Evolutionary conservation across 148 eudicot genomes (phyloP), one percentile per base, ranked within the genome.

Genomic region (Nyssa sinensis): DNA sequence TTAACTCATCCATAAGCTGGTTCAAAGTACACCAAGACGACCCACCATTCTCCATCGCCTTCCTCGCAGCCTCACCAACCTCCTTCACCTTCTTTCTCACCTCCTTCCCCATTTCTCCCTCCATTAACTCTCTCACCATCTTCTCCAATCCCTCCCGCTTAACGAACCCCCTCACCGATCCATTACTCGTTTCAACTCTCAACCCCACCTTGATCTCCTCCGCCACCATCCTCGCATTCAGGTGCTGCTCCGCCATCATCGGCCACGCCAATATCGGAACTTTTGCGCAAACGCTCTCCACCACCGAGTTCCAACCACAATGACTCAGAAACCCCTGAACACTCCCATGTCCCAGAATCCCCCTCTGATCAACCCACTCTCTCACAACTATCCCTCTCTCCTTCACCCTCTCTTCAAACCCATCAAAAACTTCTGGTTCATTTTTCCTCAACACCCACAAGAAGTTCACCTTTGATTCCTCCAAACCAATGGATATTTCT

Each of bases 291-390:
- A 88, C 70, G 69, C 94, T 88, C 71, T 93, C 97, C 19, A 80
- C 12, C 4, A 81, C 83, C 10, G 97, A 93, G 82, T 91, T 93
- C 98, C 98, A 88, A 2, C 98, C 94, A 30, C 96, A 91, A 28
- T 93, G 98, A 73, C 90, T 90, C 47, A 93, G 17, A 75, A 87
- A 89, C 5, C 96, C 93, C 23, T 70, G 59, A 0, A 87, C 81
- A 5, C 73, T 71, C 30, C 64, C 71, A 19, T 90, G 98, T 3
- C 57, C 76, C 0, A 93, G 75, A 13, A 90, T 80, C 53, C 63
- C 84, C 57, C 79, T 79, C 79, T 93, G 93, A 37, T 86, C 86
- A 1, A 93, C 86, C 98, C 98, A 93, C 30, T 81, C 93, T 62
- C 53, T 84, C 62, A 89, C 86, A 7, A 93, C 67, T 7, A 90